These are phyloP conservation scores for Neurospora cerealis DNA, from an alignment of 495 filamentous ascomycete species.

Conservation along the genomic window DNA sequence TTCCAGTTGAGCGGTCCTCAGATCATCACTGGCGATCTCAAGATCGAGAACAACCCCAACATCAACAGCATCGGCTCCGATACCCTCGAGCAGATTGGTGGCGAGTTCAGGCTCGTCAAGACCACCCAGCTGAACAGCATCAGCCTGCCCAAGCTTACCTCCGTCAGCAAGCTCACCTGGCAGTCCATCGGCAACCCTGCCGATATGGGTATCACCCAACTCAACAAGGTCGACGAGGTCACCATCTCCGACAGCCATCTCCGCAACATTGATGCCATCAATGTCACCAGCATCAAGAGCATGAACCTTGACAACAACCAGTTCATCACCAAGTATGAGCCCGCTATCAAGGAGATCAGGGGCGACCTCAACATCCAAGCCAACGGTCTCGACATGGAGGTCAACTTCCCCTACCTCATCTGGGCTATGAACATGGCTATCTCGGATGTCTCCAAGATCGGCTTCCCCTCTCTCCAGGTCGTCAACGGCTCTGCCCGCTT, in stretches of 20 bases:
- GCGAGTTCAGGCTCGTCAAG: slow-evolving; percentile 54
- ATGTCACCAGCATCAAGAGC: slow-evolving; percentile 48
- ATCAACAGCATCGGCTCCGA: slow-evolving; percentile 40
- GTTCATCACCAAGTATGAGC: slow-evolving; percentile 55
- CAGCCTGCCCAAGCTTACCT: slow-evolving; percentile 48
- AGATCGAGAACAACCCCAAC: slow-evolving; percentile 41
- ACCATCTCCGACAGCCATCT: slow-evolving; percentile 77
- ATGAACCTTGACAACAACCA: slow-evolving; percentile 80
- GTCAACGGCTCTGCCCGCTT: slow-evolving; percentile 77
- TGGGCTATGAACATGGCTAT: slow-evolving; percentile 80
- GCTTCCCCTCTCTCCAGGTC: slow-evolving; percentile 62
- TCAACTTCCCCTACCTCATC: slow-evolving; percentile 64
- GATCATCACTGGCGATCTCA: slow-evolving; percentile 61
- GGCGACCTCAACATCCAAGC: slow-evolving; percentile 55
- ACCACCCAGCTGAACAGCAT: slow-evolving; percentile 57
- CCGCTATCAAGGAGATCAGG: slow-evolving; percentile 61
- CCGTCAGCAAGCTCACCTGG: slow-evolving; percentile 58
- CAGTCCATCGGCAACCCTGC: slow-evolving; percentile 49
- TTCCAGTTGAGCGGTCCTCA: slow-evolving; percentile 48
- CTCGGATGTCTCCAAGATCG: slow-evolving; percentile 67
- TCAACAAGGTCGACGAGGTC: slow-evolving; percentile 51
- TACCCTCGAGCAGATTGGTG: slow-evolving; percentile 39
- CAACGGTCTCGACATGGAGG: slow-evolving; percentile 46
- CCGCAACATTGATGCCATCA: slow-evolving; percentile 63
- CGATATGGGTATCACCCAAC: slow-evolving; percentile 48